Conservation (phyloP, 305 asterid genomes). For the Plantago lanceolata region DNA sequence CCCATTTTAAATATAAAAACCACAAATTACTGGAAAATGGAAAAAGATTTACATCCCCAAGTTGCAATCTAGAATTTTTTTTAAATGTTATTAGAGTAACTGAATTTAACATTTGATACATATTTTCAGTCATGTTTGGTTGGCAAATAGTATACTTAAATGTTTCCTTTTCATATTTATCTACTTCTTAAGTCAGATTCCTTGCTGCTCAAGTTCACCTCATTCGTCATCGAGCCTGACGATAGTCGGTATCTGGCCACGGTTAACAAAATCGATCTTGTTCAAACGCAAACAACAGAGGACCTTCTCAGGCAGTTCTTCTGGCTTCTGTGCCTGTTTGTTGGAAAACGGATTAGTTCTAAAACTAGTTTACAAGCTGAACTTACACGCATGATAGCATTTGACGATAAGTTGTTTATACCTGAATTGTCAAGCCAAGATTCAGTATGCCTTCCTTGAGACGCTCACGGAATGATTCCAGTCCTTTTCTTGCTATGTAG, state of each 20-base stretch:
- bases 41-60: conserved; percentile 25
- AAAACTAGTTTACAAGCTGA: not conserved
- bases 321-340: conserved; percentile 85
- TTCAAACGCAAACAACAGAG: conserved; percentile 73
- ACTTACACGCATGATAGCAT: not conserved
- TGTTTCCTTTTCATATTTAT: not conserved
- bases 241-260: conserved; percentile 76
- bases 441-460: conserved; percentile 61
- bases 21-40: conserved; percentile 4
- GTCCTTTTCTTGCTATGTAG: conserved; percentile 92
- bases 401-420: conserved; percentile 18
- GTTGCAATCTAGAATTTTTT: conserved; percentile 15
- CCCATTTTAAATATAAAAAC: not conserved
- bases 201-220: not conserved
- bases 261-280: conserved; percentile 84
- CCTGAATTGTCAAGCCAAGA: conserved; percentile 92
- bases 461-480: conserved; percentile 89
- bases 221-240: conserved; percentile 58
- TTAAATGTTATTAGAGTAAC: conserved; percentile 15
- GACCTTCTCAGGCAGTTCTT: conserved; percentile 83
- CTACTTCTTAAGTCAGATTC: not conserved
- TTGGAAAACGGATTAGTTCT: conserved; percentile 1
- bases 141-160: conserved; percentile 10
- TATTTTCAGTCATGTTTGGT: conserved; percentile 10
- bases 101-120: conserved; percentile 22